Percentiles rank a stretch among this genome's conserved stretches.
These are phyloP conservation scores for Yamadazyma sp. DNA, from an alignment of 1,139 yeast species.

Conservation along the genomic window DNA sequence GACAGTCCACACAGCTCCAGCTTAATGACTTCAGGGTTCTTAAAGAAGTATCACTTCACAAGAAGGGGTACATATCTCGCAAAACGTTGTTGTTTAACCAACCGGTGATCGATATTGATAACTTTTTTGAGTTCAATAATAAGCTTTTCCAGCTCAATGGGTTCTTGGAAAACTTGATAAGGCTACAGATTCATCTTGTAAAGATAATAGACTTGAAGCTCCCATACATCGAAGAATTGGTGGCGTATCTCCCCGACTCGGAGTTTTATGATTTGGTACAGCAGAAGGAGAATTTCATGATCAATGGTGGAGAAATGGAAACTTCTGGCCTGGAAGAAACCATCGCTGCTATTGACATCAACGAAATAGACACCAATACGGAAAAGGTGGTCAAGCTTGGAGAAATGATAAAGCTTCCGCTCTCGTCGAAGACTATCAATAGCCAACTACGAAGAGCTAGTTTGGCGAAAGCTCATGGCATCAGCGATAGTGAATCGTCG, in stretches of 20 bases:
- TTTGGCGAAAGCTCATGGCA: conserved; percentile 6
- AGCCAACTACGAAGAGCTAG: conserved; percentile 31
- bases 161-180: conserved; percentile 41
- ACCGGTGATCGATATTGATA: conserved; percentile 29
- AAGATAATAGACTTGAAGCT: conserved; percentile 21
- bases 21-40: conserved; percentile 25
- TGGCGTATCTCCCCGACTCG: conserved; percentile 31
- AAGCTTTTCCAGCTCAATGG: conserved; percentile 34
- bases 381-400: conserved; percentile 40
- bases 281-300: conserved; percentile 34
- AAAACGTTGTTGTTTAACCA: conserved; percentile 24
- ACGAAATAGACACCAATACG: conserved; percentile 10
- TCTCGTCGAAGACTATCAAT: conserved; percentile 44
- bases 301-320: conserved; percentile 20
- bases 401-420: conserved; percentile 36
- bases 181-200: conserved; percentile 30
- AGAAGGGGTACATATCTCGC: conserved; percentile 10
- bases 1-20: conserved; percentile 30
- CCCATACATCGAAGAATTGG: conserved; percentile 36
- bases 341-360: conserved; percentile 9
- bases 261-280: conserved; percentile 37
- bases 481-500: conserved; percentile 1
- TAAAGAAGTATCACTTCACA: conserved; percentile 24
- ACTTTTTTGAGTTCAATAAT: conserved; percentile 29
- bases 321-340: conserved; percentile 16